phyloP scores from a whole-genome alignment of 192 early-diverging fungal genomes.

The Coemansia sp. region DNA sequence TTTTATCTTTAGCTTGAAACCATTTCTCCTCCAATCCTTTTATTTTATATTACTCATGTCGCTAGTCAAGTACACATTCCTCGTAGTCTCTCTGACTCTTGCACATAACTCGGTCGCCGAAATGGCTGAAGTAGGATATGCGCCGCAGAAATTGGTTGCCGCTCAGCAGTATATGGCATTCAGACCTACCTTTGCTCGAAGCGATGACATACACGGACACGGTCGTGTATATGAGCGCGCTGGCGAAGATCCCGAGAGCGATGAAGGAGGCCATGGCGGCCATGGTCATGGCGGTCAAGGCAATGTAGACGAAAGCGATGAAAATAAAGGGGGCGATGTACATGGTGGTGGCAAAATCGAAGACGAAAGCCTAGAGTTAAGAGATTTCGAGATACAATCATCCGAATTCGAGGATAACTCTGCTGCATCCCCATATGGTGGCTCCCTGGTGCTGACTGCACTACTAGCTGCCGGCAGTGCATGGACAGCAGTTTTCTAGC shows the following conservation, averaged over 20 bases:
- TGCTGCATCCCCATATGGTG: constrained; percentile 1
- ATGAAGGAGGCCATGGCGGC: too few species aligned
- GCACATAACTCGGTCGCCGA: not conserved
- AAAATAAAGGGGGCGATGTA: too few species aligned
- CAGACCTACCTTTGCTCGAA: constrained; percentile 1
- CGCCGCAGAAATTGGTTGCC: constrained; percentile 31
- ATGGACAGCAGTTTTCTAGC: not conserved
- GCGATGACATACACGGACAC: not conserved
- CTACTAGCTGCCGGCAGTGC: constrained; percentile 1
- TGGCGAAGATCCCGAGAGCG: not conserved
- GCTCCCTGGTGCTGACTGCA: not conserved
- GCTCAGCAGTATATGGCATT: constrained; percentile 35
- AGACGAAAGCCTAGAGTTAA: not conserved
- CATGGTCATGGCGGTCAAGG: too few species aligned
- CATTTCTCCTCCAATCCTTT: not conserved
- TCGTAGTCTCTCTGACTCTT: not conserved
- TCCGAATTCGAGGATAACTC: constrained; percentile 16
- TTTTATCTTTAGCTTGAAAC: not conserved
- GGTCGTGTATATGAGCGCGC: constrained; percentile 10
- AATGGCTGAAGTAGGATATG: constrained; percentile 40
- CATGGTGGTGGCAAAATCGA: too few species aligned
- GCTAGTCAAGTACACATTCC: not conserved
- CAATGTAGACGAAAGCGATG: too few species aligned
- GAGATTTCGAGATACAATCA: not conserved
- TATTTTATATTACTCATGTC: not conserved